Base-by-base conservation (phyloP, 2,329 filamentous ascomycete genomes). In the Seiridium cupressi region DNA sequence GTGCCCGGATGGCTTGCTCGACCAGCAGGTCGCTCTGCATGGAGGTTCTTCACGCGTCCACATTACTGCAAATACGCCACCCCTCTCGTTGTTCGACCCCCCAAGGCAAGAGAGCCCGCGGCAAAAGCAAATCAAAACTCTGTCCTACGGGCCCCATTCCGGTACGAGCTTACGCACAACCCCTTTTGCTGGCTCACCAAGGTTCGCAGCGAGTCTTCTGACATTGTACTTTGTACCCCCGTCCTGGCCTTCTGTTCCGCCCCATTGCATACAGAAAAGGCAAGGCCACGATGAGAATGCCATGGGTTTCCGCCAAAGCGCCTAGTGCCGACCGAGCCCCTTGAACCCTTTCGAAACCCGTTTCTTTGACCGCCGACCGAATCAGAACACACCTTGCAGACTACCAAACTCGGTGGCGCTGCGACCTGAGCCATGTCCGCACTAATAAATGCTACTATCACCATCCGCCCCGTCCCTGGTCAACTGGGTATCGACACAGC, bases 281-380 rank as follows among this genome's bases (percentile, higher is more conserved):
- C 65, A 69, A 67, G 64, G 66, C 64, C 61, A 66, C 67, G 66
- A 66, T 67, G 18, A 26, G 18, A 65, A 18, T 42, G 61, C 68
- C 65, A 69, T 69, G 69, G 65, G 66, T 68, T 65, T 63, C 63
- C 63, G 62, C 62, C 62, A 65, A 66, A 62, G 66, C 66, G 65
- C 62, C 60, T 65, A 65, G 66, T 66, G 62, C 61, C 69, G 69
- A 58, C 55, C 69, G 70, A 65, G 66, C 64, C 67, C 69, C 64
- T 66, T 57, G 65, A 68, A 65, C 61, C 68, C 64, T 66, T 69
- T 69, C 66, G 64, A 69, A 70, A 70, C 68, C 65, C 67, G 65
- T 68, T 67, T 65, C 70, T 69, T 70, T 72, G 65, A 68, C 68
- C 63, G 66, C 67, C 69, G 65, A 63, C 64, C 57, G 61, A 65